Evolutionary conservation across 106 monocot genomes (phyloP), one percentile per base, ranked within the genome.

Genomic region (Phalaenopsis equestris): DNA sequence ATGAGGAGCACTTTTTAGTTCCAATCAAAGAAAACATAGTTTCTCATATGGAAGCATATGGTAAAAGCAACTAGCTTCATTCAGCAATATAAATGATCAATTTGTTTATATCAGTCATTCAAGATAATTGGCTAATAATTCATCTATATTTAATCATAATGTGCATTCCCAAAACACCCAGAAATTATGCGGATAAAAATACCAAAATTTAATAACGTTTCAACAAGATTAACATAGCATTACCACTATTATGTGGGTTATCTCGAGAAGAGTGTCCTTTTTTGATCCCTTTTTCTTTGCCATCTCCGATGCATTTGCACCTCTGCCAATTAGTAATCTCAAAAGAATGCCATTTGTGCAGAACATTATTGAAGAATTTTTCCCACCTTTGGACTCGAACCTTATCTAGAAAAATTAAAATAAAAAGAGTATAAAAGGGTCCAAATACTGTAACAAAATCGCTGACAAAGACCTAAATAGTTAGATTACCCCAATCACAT

Each of bases 171-270:
- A 74, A 74, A 18, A 43, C 39, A 39, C 38, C 30, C 70, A 39
- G 11, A 37, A 70, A 8, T 61, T 61, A n/a, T n/a, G 19, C 19
- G 3, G 61, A 70, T 30, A 37, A 70, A 38, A 37, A 70, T 70
- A 70, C 38, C 70, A 70, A 39, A 70, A 17, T 42, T n/a, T 43
- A 45, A n/a, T 41, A 43, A 47, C 38, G 11, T 39, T 68, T 68
- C 14, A 14, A 37, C 36, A 38, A 68, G 2, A 42, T 46, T 77
- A 9, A 58, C 3, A 55, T 52, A 46, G 67, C 15, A 47, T 79
- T 94, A 99, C 98, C 98, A 99, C 85, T 87, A 99, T 88, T 79
- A 99, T 86, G 79, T 99, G 98, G 37, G 98, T 91, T 81, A 99
- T 88, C 76, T 79, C 88, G 11, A 55, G 42, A 73, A 94, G 67